phyloP scores from a whole-genome alignment of 1,284 basidiomycete species.

The Rhizoctonia solani region DNA sequence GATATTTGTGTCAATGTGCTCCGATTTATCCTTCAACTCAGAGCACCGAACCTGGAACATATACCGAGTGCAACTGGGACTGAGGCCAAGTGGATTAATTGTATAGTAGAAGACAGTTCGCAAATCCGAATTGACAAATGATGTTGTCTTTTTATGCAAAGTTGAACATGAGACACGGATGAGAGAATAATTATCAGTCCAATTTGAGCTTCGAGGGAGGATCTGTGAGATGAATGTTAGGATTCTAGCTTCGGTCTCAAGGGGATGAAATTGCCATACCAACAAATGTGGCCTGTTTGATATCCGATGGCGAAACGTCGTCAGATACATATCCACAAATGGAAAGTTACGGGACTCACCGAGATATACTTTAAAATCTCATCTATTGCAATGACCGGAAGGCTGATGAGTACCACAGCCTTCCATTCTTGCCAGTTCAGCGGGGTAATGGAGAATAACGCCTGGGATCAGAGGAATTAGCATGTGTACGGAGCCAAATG shows the following conservation, averaged over 20 bases:
- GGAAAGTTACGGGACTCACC: conserved; percentile 50
- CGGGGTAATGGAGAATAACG: conserved; percentile 89
- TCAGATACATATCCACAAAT: conserved; percentile 8
- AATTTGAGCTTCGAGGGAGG: conserved; percentile 32
- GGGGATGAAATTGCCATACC: conserved; percentile 1
- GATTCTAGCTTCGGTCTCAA: not conserved
- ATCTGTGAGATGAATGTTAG: conserved; percentile 1
- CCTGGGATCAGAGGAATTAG: conserved; percentile 48
- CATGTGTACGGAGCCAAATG: conserved; percentile 31
- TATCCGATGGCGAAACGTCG: not conserved
- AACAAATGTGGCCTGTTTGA: conserved; percentile 23
- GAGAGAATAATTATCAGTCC: conserved; percentile 1
- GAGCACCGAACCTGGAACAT: no score
- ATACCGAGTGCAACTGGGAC: no score
- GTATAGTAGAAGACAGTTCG: no score
- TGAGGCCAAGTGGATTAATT: no score
- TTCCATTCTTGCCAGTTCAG: conserved; percentile 94
- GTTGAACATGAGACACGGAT: not conserved
- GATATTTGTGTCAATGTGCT: no score
- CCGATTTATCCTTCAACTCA: no score
- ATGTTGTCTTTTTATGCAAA: not conserved
- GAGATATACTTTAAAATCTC: conserved; percentile 88
- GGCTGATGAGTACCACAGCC: conserved; percentile 87
- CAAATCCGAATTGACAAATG: not conserved
- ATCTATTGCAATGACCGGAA: conserved; percentile 88